These are phyloP conservation scores for Saprolegnia parasitica DNA, from an alignment of 352 stramenopile species.

Conservation along the genomic window DNA sequence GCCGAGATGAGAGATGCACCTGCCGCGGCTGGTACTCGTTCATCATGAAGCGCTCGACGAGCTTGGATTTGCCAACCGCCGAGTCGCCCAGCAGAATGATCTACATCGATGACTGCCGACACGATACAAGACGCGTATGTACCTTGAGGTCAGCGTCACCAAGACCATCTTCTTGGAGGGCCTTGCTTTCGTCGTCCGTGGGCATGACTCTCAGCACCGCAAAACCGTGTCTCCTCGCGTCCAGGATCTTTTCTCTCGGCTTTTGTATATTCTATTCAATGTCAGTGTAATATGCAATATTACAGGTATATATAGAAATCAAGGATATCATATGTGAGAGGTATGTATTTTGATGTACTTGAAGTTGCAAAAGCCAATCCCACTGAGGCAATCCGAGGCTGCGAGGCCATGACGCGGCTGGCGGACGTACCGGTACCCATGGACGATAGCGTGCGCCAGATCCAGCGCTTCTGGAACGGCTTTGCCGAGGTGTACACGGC, in stretches of 20 bases:
- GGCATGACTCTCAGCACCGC: not conserved
- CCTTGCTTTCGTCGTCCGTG: not conserved
- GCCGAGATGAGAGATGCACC: slow-evolving; percentile 30
- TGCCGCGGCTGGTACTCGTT: slow-evolving; percentile 93
- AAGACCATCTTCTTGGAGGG: slow-evolving; percentile 4
- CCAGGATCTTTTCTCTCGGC: not conserved
- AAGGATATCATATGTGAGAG: too few relatives aligned
- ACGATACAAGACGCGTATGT: not conserved
- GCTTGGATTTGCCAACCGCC: slow-evolving; percentile 93
- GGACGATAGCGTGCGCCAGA: too few relatives aligned
- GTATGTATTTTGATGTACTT: too few relatives aligned
- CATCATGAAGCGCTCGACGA: slow-evolving; percentile 94
- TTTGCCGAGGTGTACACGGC: slow-evolving; percentile 42
- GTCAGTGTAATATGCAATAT: too few relatives aligned
- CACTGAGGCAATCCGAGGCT: too few relatives aligned
- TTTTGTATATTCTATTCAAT: not conserved
- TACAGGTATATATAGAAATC: too few relatives aligned
- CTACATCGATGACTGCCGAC: slow-evolving; percentile 37
- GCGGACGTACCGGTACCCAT: too few relatives aligned
- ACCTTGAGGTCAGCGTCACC: slow-evolving; percentile 22
- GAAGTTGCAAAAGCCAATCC: too few relatives aligned
- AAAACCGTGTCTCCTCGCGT: not conserved
- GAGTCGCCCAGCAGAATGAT: slow-evolving; percentile 93
- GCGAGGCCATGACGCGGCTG: too few relatives aligned
- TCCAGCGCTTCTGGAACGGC: slow-evolving; percentile 33